Conservation (phyloP, 1,139 yeast genomes). For the Saccharomyces hybrid region DNA sequence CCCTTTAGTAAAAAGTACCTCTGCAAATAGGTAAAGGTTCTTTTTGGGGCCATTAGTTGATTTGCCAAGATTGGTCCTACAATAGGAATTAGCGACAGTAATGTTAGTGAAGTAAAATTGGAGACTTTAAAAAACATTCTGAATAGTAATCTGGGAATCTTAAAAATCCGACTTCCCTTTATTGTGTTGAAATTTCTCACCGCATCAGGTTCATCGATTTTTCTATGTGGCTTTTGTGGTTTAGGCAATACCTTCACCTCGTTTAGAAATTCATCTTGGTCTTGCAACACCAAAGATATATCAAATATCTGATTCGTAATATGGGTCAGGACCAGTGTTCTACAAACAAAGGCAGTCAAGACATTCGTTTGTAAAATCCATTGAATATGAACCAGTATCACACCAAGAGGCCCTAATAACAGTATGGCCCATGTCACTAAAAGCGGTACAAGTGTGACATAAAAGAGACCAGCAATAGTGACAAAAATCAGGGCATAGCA, state of each 20-base stretch:
- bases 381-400: constrained; percentile 22
- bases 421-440: constrained; percentile 17
- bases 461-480: constrained; percentile 18
- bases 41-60: constrained; percentile 20
- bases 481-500: constrained; percentile 19
- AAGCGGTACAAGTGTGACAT: constrained; percentile 21
- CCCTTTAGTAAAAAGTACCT: constrained; percentile 17
- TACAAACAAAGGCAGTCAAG: constrained; percentile 18
- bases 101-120: constrained; percentile 7
- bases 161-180: constrained; percentile 9
- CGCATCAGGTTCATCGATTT: constrained; percentile 1
- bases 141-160: constrained; percentile 6
- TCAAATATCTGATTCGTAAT: constrained; percentile 23
- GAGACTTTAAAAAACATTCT: constrained; percentile 4
- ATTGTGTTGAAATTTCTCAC: background rate
- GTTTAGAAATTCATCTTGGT: constrained; percentile 15
- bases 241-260: constrained; percentile 11
- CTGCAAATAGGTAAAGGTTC: constrained; percentile 21
- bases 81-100: constrained; percentile 23
- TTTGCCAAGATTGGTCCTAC: constrained; percentile 25
- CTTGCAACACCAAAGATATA: constrained; percentile 18
- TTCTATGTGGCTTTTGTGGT: constrained; percentile 11
- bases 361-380: constrained; percentile 25
- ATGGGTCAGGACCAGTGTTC: constrained; percentile 18
- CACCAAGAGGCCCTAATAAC: constrained; percentile 26